These are phyloP conservation scores for Fusarium mangiferae DNA, from an alignment of 2,329 filamentous ascomycete species.

Conservation along the genomic window DNA sequence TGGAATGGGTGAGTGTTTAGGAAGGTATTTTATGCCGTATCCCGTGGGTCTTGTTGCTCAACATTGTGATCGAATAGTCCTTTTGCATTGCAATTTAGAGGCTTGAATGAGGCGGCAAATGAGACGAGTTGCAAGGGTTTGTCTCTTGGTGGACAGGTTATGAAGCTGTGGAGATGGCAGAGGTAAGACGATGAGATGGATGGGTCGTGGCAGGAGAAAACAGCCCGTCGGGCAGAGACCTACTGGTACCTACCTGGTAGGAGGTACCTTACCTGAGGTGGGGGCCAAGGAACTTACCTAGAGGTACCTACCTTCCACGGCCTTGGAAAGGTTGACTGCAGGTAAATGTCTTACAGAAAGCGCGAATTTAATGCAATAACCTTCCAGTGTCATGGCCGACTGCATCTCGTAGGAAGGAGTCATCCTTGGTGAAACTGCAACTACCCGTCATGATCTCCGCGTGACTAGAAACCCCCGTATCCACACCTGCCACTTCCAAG, in stretches of 20 bases:
- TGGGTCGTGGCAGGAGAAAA: neutral
- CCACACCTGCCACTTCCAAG: neutral
- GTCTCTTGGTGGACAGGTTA: neutral
- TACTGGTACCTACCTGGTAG: no score
- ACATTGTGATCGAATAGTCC: neutral
- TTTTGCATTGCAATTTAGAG: neutral
- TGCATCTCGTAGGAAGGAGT: conserved; percentile 23
- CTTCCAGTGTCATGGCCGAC: conserved; percentile 11
- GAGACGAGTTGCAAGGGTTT: neutral
- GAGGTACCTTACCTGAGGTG: no score
- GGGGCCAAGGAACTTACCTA: neutral
- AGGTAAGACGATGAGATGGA: neutral
- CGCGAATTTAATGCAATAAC: neutral
- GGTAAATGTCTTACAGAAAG: neutral
- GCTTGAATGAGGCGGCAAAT: neutral
- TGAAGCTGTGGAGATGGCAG: neutral
- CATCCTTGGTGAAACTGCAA: conserved; percentile 30
- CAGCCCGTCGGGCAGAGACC: neutral
- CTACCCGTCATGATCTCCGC: conserved; percentile 14
- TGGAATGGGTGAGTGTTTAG: neutral
- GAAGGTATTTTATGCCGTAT: neutral
- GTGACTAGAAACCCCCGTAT: neutral
- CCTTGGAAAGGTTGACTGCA: neutral
- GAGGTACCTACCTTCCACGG: neutral
- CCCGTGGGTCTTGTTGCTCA: neutral